Conservation (phyloP, 2,329 filamentous ascomycete species). For the Penicillium sp. region DNA sequence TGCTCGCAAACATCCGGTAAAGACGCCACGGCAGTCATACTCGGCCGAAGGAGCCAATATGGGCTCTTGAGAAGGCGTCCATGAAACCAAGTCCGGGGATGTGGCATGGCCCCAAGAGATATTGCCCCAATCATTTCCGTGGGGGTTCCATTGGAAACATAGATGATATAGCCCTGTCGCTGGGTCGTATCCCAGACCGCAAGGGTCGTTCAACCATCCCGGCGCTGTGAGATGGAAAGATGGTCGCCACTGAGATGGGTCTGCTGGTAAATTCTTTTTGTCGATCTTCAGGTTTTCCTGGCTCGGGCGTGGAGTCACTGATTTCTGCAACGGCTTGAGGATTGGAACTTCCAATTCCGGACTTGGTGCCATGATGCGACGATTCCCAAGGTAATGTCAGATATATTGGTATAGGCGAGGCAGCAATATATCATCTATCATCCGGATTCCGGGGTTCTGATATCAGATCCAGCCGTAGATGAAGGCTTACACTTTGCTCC, state of each 20-base stretch:
- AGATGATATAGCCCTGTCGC: constrained; percentile 44
- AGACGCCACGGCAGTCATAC: constrained; percentile 46
- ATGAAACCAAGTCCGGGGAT: constrained; percentile 42
- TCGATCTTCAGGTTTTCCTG: neutral
- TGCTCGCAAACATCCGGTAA: constrained; percentile 44
- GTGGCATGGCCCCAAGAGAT: constrained; percentile 46
- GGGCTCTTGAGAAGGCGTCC: constrained; percentile 33
- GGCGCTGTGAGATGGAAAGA: constrained; percentile 42
- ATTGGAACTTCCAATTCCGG: neutral
- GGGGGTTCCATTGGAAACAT: constrained; percentile 48
- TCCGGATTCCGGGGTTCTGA: neutral
- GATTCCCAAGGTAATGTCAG: neutral
- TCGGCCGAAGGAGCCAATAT: constrained; percentile 34
- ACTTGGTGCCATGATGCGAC: neutral
- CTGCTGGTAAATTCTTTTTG: neutral
- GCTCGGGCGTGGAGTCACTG: neutral
- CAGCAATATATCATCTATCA: neutral
- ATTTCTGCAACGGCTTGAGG: neutral
- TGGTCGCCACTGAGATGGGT: constrained; percentile 24
- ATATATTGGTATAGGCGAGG: neutral
- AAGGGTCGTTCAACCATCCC: constrained; percentile 51
- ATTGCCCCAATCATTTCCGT: constrained; percentile 45
- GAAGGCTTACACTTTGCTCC: neutral
- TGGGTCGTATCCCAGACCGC: constrained; percentile 44
- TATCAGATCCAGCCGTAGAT: neutral